Evolutionary conservation across 2,329 filamentous ascomycete species (phyloP).

Genomic region (Microdochium trichocladiopsis): DNA sequence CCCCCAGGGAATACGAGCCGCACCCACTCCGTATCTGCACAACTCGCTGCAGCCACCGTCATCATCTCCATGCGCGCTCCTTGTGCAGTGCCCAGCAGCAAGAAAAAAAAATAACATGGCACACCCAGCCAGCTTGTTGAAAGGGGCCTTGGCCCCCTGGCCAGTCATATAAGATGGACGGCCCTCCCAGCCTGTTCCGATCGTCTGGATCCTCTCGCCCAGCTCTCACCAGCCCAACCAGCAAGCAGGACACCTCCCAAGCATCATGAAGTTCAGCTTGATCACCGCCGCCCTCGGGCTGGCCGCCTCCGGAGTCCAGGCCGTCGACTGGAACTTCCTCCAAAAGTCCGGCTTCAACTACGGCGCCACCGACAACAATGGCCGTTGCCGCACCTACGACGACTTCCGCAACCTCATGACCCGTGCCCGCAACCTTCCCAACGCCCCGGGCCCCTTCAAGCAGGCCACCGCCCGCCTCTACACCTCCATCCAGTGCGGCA

Average conservation of each 20-base stretch:
- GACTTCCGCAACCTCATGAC: slow-evolving; percentile 36
- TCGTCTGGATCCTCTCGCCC: background rate
- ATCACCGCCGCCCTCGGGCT: background rate
- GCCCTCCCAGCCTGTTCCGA: background rate
- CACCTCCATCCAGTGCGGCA: slow-evolving; percentile 23
- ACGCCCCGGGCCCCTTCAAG: slow-evolving; percentile 15
- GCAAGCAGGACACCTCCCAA: background rate
- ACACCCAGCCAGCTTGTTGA: too few species aligned
- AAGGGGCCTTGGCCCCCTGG: too few species aligned
- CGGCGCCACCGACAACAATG: slow-evolving; percentile 29
- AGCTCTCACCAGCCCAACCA: background rate
- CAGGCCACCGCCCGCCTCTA: slow-evolving; percentile 40
- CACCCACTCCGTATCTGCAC: background rate
- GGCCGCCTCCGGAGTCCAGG: background rate
- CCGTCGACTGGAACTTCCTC: background rate
- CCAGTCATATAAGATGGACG: background rate
- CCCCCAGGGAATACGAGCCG: background rate
- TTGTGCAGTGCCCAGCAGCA: background rate
- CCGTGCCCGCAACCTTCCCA: slow-evolving; percentile 31
- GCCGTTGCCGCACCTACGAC: slow-evolving; percentile 28
- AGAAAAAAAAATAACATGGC: too few species aligned
- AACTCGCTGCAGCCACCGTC: background rate
- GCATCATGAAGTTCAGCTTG: background rate
- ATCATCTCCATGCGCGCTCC: background rate
- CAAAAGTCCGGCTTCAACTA: slow-evolving; percentile 36